Percentiles rank a stretch among this genome's conserved stretches.
Evolutionary conservation across 306 rosid species (phyloP).

Genomic region (Fragaria vesca): DNA sequence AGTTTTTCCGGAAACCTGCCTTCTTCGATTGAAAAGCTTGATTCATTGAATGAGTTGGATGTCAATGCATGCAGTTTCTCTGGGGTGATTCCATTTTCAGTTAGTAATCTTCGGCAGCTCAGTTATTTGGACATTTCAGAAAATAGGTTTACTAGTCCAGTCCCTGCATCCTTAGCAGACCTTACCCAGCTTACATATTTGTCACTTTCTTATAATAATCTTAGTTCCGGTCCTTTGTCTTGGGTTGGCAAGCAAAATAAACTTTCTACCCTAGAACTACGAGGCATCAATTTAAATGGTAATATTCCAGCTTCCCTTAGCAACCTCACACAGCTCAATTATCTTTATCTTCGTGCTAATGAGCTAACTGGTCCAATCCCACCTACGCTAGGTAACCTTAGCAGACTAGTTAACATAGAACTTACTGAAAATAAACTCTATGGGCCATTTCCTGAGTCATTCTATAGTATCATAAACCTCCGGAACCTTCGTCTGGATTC

Average conservation of each 20-base stretch:
- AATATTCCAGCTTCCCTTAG: neutral
- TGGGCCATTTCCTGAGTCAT: conserved; percentile 14
- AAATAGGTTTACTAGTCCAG: conserved; percentile 8
- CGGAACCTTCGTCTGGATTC: fast-evolving
- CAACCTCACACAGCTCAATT: neutral
- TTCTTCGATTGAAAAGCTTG: conserved; percentile 4
- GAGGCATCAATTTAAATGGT: neutral
- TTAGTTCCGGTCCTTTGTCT: neutral
- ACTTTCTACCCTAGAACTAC: neutral
- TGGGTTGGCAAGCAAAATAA: neutral
- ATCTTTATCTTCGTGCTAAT: neutral
- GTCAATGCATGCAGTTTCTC: neutral
- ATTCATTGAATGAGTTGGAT: neutral
- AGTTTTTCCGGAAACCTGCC: neutral
- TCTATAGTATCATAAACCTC: neutral
- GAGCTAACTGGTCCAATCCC: neutral
- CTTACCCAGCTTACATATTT: neutral
- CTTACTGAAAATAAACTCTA: fast-evolving
- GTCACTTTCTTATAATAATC: neutral
- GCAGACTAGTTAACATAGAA: neutral
- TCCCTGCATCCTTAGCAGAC: conserved; percentile 9
- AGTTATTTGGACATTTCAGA: neutral
- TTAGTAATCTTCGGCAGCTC: conserved; percentile 17
- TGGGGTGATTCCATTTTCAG: conserved; percentile 5
- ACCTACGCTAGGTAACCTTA: conserved; percentile 16